phyloP scores from a whole-genome alignment of 2,329 filamentous ascomycete species.

The Fusarium chuoi region DNA sequence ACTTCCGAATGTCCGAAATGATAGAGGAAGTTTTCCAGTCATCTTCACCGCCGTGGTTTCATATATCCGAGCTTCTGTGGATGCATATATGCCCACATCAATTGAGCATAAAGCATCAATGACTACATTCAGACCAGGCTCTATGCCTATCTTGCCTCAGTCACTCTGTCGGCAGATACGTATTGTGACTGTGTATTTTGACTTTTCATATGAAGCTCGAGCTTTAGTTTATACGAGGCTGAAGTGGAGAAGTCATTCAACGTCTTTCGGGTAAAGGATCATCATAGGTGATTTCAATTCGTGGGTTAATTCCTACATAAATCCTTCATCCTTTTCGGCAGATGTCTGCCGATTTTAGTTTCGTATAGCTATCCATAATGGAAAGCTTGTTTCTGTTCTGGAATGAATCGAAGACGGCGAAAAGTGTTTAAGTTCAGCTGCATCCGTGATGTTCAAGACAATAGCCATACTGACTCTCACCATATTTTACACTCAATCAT shows the following conservation, averaged over 20 bases:
- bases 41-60: background rate
- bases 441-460: background rate
- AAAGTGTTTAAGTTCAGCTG: background rate
- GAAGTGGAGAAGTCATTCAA: background rate
- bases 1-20: background rate
- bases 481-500: background rate
- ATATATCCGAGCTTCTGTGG: background rate
- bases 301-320: accelerated
- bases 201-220: background rate
- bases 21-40: background rate
- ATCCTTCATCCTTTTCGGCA: background rate
- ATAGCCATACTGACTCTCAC: background rate
- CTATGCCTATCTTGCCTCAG: background rate
- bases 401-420: background rate
- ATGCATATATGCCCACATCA: background rate
- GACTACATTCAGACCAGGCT: background rate
- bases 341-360: no score
- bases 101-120: background rate
- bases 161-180: background rate
- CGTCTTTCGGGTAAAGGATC: background rate
- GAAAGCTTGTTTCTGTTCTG: background rate
- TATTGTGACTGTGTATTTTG: background rate
- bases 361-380: background rate
- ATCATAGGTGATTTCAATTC: background rate
- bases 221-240: background rate